A percentile compares a stretch with the other conserved stretches of the same genome.
These are phyloP conservation scores for Teratosphaeria pseudoeucalypti DNA, from an alignment of 2,329 filamentous ascomycete species.

Conservation along the genomic window DNA sequence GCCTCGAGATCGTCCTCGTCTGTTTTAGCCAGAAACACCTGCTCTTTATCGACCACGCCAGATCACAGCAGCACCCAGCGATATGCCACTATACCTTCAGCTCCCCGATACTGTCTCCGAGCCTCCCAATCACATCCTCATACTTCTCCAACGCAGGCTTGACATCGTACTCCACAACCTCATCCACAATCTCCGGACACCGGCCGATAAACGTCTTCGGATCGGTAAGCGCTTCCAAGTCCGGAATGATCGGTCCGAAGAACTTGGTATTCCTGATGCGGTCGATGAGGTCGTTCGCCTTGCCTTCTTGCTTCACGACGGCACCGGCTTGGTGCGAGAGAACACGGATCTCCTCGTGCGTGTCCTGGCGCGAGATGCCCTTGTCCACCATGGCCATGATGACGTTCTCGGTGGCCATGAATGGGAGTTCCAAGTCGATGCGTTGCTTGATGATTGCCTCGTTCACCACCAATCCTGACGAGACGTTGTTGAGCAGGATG, in stretches of 20 bases:
- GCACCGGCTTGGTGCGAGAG: constrained; percentile 64
- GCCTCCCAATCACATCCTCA: constrained; percentile 12
- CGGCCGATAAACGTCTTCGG: constrained; percentile 29
- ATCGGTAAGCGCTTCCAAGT: constrained; percentile 29
- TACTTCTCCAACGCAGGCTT: constrained; percentile 27
- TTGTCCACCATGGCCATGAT: constrained; percentile 68
- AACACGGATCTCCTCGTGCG: constrained; percentile 76
- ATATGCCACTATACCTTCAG: constrained; percentile 18
- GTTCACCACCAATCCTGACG: constrained; percentile 64
- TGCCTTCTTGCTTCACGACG: constrained; percentile 62
- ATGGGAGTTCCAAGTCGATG: constrained; percentile 69
- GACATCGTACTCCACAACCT: constrained; percentile 28
- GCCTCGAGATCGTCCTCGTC: no score
- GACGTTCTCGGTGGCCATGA: constrained; percentile 49
- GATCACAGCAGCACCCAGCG: constrained; percentile 16
- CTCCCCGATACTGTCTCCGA: constrained; percentile 14
- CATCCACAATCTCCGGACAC: constrained; percentile 30
- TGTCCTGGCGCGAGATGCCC: constrained; percentile 65
- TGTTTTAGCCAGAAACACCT: no score
- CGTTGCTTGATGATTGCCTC: constrained; percentile 58
- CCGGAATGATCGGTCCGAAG: constrained; percentile 46
- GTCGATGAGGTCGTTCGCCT: constrained; percentile 70
- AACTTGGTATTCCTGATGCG: constrained; percentile 62
- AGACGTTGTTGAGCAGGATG: constrained; percentile 59
- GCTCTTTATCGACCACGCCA: constrained; percentile 1